A percentile compares a stretch with the other conserved stretches of the same genome.
phyloP scores from a whole-genome alignment of 306 rosid species.

The Luffa acutangula region DNA sequence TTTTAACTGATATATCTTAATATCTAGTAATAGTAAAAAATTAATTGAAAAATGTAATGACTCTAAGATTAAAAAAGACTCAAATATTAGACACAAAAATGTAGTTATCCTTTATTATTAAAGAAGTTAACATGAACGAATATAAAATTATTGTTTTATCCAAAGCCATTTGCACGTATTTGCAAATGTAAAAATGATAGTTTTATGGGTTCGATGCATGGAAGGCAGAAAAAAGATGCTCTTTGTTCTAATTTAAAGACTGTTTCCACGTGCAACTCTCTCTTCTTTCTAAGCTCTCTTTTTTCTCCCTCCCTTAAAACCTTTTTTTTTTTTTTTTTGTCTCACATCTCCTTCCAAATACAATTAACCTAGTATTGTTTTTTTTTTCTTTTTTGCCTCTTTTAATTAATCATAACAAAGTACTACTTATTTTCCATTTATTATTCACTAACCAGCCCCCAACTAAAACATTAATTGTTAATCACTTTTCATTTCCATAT shows the following conservation, averaged over 20 bases:
- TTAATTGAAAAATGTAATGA: too few species aligned
- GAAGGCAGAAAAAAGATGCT: background rate
- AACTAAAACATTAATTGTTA: background rate
- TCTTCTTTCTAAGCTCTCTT: background rate
- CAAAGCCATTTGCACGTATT: background rate
- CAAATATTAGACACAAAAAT: too few species aligned
- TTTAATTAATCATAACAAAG: background rate
- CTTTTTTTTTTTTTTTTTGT: background rate
- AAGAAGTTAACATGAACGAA: too few species aligned
- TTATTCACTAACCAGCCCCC: background rate
- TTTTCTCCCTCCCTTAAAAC: background rate
- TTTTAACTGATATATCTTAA: too few species aligned
- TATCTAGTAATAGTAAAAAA: too few species aligned
- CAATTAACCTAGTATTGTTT: background rate
- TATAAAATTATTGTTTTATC: background rate
- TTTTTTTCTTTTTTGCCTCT: background rate
- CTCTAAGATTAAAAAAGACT: too few species aligned
- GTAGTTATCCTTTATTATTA: too few species aligned
- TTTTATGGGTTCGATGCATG: background rate
- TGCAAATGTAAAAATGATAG: background rate
- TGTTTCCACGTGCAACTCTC: conserved; percentile 7
- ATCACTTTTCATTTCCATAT: too few species aligned
- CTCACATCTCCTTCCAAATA: background rate
- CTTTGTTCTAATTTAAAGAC: background rate
- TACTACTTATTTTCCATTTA: background rate